These are phyloP conservation scores for Plasmopara halstedii DNA, from an alignment of 352 stramenopile species.

Conservation along the genomic window DNA sequence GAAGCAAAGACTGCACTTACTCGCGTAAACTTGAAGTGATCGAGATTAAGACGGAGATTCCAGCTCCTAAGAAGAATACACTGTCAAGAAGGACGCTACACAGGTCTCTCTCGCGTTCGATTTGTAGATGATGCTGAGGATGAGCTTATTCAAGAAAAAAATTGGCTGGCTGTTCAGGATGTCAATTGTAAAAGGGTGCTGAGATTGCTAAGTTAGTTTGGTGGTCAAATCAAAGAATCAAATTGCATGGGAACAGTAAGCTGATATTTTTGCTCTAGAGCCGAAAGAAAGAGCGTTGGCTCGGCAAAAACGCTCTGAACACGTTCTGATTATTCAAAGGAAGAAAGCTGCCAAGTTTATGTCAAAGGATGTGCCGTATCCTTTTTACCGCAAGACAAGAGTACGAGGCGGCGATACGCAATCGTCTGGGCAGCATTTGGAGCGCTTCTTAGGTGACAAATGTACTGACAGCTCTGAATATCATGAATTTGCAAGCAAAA, in stretches of 20 bases:
- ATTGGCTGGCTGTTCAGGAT: slow-evolving; percentile 54
- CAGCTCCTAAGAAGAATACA: slow-evolving; percentile 29
- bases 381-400: slow-evolving; percentile 95
- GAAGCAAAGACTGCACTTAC: slow-evolving; percentile 20
- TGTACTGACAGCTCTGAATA: slow-evolving; percentile 89
- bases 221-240: slow-evolving; percentile 75
- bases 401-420: slow-evolving; percentile 96
- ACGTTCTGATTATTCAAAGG: slow-evolving; percentile 83
- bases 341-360: slow-evolving; percentile 82
- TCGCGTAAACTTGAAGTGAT: slow-evolving; percentile 42
- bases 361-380: slow-evolving; percentile 93
- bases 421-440: slow-evolving; percentile 91
- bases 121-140: slow-evolving; percentile 87
- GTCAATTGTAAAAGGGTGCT: slow-evolving; percentile 57
- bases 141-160: slow-evolving; percentile 93
- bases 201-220: slow-evolving; percentile 75
- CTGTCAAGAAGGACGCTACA: slow-evolving; percentile 36
- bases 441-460: slow-evolving; percentile 90
- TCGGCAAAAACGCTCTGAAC: slow-evolving; percentile 56
- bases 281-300: slow-evolving; percentile 65
- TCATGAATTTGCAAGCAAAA: slow-evolving; percentile 90
- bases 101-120: slow-evolving; percentile 92
- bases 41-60: slow-evolving; percentile 3
- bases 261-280: slow-evolving; percentile 53
- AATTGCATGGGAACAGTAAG: slow-evolving; percentile 72